A percentile compares a stretch with the other conserved stretches of the same genome.
Evolutionary conservation across 345 rosid species (phyloP).

Genomic region (Eucalyptus camaldulensis): DNA sequence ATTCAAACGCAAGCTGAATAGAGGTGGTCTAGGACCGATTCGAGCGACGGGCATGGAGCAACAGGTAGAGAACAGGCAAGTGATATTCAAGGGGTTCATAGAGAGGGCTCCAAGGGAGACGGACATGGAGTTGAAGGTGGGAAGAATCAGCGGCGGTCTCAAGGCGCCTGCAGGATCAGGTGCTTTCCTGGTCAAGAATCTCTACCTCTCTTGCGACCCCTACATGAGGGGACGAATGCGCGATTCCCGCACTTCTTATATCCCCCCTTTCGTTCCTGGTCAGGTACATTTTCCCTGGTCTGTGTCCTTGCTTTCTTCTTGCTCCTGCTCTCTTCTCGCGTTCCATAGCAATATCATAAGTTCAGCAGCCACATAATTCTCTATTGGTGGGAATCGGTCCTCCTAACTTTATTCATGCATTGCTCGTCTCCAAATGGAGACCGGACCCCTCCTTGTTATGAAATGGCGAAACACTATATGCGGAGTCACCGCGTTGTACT

Average conservation of each 20-base stretch:
- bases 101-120: constrained; percentile 28
- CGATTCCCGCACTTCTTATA: neutral
- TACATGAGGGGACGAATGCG: neutral
- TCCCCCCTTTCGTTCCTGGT: neutral
- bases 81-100: constrained; percentile 31
- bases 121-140: constrained; percentile 33
- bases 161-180: constrained; percentile 22
- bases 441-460: neutral
- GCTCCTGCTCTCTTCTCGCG: constrained; percentile 50
- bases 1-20: neutral
- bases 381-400: neutral
- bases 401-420: neutral
- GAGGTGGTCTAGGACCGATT: neutral
- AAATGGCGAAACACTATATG: neutral
- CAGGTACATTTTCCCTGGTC: constrained; percentile 13
- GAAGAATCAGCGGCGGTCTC: constrained; percentile 4
- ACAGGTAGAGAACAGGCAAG: constrained; percentile 26
- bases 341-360: neutral
- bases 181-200: constrained; percentile 32
- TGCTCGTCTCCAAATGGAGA: neutral
- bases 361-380: neutral
- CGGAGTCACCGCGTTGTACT: neutral
- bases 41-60: neutral
- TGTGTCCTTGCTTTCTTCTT: neutral
- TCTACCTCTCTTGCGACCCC: neutral